Evolutionary conservation across 495 filamentous ascomycete species (phyloP), one percentile per base, ranked within the genome.

Genomic region (Xylaria bambusicola): DNA sequence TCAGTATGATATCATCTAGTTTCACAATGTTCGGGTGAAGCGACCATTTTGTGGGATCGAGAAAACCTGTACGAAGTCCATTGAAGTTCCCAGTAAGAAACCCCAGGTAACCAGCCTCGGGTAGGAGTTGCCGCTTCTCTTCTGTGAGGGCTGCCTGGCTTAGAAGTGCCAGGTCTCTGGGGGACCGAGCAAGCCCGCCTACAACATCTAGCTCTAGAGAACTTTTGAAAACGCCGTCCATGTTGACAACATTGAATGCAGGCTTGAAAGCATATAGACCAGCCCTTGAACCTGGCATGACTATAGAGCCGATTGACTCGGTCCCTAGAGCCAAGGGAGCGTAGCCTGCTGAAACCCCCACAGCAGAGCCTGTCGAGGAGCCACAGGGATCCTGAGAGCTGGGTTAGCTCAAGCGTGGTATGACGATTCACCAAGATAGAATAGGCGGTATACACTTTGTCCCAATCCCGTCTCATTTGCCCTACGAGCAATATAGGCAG

Each of bases 341-440:
- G 23, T 75, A 78, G n/a, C 78, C 77, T 35, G 77, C 73, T 5
- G 77, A 71, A 6, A 76, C 72, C 21, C 64, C 73, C 8, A 78
- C 77, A 3, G 76, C 80, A n/a, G 74, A 79, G 5, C 79, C 80
- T 0, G 77, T 71, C 2, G 78, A 82, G 7, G 80, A 81, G 1
- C 80, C 80, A 13, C 68, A 69, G 0, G 79, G 75, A 18, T 66
- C 70, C 72, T 77, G 23, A 5, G 9, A 17, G 12, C 36, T 15
- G 6, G 36, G 36, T 38, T 15, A 38, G 36, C 12, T 8, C 12
- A 15, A 38, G 36, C 3, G 36, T 15, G 27, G 27, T 36, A 17
- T 21, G 27, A 6, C 20, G 20, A 36, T 33, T n/a, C n/a, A n/a
- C n/a, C n/a, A n/a, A n/a, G n/a, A 31, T 29, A 23, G 7, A 40